Conservation (phyloP, 208 protist species). For the Trypanosoma grayi region DNA sequence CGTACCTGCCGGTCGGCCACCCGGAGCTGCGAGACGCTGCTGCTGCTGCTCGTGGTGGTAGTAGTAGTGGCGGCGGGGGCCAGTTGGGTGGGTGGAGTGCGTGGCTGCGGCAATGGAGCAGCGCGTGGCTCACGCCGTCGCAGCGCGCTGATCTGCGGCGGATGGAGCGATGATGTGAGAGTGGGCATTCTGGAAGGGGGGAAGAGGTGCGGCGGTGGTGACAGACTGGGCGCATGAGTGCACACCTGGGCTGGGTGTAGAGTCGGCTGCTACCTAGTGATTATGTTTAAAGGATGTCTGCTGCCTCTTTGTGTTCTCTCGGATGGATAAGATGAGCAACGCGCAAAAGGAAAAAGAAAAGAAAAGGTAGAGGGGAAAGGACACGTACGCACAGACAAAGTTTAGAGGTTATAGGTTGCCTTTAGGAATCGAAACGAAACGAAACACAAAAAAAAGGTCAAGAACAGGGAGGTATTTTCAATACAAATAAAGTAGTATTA, state of each 20-base stretch:
- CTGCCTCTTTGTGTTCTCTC: neutral
- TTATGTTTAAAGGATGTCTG: no score
- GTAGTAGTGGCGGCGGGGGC: constrained; percentile 16
- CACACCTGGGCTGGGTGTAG: no score
- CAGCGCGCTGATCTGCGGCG: constrained; percentile 47
- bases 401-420: no score
- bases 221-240: no score
- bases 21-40: constrained; percentile 27
- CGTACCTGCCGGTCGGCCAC: constrained; percentile 71
- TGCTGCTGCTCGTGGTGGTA: constrained; percentile 14
- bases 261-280: no score
- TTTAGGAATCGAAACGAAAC: no score
- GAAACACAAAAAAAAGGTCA: no score
- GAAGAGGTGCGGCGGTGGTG: neutral
- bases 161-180: neutral
- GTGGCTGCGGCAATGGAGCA: constrained; percentile 46
- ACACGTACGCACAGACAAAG: neutral
- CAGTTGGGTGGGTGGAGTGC: constrained; percentile 32
- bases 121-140: constrained; percentile 35
- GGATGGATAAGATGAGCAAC: neutral
- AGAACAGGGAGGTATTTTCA: no score
- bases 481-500: no score
- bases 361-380: neutral
- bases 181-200: neutral
- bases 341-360: neutral